A percentile compares a stretch with the other conserved stretches of the same genome.
These are phyloP conservation scores for Lolium perenne DNA, from an alignment of 176 grass and related monocot species.

Conservation along the genomic window DNA sequence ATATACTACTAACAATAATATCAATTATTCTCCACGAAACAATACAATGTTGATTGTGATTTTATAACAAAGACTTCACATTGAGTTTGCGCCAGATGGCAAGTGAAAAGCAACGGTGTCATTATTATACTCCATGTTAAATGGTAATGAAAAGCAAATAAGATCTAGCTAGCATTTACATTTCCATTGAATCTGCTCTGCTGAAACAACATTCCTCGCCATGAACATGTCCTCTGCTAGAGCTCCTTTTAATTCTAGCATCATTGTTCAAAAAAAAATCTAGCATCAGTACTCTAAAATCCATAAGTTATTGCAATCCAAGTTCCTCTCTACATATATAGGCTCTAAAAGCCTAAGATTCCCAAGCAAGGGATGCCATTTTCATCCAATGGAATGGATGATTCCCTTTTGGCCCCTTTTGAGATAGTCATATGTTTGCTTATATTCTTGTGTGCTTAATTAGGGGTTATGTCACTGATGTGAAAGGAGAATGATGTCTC, in stretches of 20 bases:
- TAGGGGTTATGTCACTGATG: conserved; percentile 52
- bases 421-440: conserved; percentile 44
- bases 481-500: conserved; percentile 53
- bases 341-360: conserved; percentile 57
- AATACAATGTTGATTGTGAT: neutral
- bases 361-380: conserved; percentile 45
- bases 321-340: conserved; percentile 40
- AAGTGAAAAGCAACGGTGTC: neutral
- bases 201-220: conserved; percentile 34
- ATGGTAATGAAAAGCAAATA: conserved; percentile 13
- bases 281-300: conserved; percentile 31
- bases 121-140: neutral
- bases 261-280: too few relatives aligned
- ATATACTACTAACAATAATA: neutral
- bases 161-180: neutral
- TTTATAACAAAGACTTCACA: neutral
- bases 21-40: neutral
- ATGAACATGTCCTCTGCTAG: conserved; percentile 41
- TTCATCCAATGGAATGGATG: conserved; percentile 50
- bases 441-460: conserved; percentile 36
- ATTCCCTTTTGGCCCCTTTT: conserved; percentile 56
- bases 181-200: conserved; percentile 26
- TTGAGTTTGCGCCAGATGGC: neutral
- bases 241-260: conserved; percentile 31
- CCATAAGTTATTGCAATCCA: conserved; percentile 40